Evolutionary conservation across 176 grass and related monocot species (phyloP), one percentile per base, ranked within the genome.

Genomic region (Carex littledalei): DNA sequence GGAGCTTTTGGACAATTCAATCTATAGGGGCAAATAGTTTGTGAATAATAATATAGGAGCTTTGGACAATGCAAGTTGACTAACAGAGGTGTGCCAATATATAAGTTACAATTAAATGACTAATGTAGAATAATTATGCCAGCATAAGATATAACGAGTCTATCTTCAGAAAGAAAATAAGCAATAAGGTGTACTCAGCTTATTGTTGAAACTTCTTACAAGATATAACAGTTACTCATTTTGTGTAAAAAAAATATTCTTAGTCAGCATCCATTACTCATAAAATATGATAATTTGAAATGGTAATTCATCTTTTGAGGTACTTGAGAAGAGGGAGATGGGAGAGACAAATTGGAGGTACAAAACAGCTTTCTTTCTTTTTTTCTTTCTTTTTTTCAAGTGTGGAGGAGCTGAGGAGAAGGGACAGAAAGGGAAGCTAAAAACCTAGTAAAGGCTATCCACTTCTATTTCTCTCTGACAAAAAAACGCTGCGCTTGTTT

Each of bases 401-500:
- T 63, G 79, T 64, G 79, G 55, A 47, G 79, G 50, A 47, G 18
- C 11, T 13, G 17, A 29, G 15, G 26, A n/a, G 35, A 82, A 82
- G 79, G 79, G 58, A 63, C 79, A 63, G 54, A 63, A 55, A 83
- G 49, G 39, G 63, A 50, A 83, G 81, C 81, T 83, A 67, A 67
- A 67, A 53, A 67, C 81, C 61, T 67, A 61, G 55, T 63, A 61
- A 32, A 81, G 63, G 22, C 74, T 78, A 78, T 57, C 74, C 74
- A 57, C 74, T 78, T 78, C 32, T 68, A 49, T 50, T 66, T 65
- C 32, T 24, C 63, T 67, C 80, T 83, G 41, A 67, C 61, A 67
- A 65, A 14, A 80, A 11, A 26, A 41, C 14, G 41, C 16, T 71
- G 61, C 26, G 21, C 16, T 83, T 83, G 81, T 68, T 67, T 67